Percentiles rank a stretch among this genome's conserved stretches.
Conservation (phyloP, 306 rosid genomes). For the Lathyrus tuberosus region DNA sequence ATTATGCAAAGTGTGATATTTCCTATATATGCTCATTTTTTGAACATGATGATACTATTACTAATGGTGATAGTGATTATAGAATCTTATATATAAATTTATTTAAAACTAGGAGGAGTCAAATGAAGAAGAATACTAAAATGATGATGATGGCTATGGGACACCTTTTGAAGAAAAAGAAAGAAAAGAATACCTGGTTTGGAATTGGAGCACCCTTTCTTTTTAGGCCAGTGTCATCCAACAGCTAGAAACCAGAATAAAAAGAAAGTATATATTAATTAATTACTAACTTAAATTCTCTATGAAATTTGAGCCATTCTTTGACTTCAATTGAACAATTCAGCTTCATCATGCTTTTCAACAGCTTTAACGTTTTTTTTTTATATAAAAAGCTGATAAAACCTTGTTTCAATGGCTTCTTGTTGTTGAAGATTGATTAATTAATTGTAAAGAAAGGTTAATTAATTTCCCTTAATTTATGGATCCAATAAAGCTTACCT, state of each 20-base stretch:
- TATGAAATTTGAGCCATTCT: slow-evolving; percentile 33
- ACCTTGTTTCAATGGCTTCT: slow-evolving; percentile 33
- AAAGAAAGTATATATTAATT: slow-evolving; percentile 25
- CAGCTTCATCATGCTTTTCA: slow-evolving; percentile 43
- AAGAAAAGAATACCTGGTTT: slow-evolving; percentile 47
- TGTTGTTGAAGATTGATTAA: neutral
- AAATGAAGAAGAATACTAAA: slow-evolving; percentile 36
- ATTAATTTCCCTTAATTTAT: slow-evolving; percentile 40
- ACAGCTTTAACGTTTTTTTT: neutral
- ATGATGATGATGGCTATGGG: slow-evolving; percentile 27
- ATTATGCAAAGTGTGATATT: neutral
- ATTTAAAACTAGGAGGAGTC: slow-evolving; percentile 24
- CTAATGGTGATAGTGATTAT: slow-evolving; percentile 38
- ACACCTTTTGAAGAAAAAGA: slow-evolving; percentile 37
- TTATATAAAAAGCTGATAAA: slow-evolving; percentile 40
- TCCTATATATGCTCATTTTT: neutral
- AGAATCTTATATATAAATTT: neutral
- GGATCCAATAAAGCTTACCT: slow-evolving; percentile 54
- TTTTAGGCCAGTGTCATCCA: slow-evolving; percentile 53
- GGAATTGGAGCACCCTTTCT: slow-evolving; percentile 51
- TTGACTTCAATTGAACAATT: slow-evolving; percentile 48
- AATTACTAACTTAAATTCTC: slow-evolving; percentile 21
- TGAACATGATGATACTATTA: slow-evolving; percentile 25
- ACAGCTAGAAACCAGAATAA: slow-evolving; percentile 43
- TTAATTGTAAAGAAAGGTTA: slow-evolving; percentile 24